phyloP scores from a whole-genome alignment of 2,329 filamentous ascomycete species.

The Hypoxylon sp. region DNA sequence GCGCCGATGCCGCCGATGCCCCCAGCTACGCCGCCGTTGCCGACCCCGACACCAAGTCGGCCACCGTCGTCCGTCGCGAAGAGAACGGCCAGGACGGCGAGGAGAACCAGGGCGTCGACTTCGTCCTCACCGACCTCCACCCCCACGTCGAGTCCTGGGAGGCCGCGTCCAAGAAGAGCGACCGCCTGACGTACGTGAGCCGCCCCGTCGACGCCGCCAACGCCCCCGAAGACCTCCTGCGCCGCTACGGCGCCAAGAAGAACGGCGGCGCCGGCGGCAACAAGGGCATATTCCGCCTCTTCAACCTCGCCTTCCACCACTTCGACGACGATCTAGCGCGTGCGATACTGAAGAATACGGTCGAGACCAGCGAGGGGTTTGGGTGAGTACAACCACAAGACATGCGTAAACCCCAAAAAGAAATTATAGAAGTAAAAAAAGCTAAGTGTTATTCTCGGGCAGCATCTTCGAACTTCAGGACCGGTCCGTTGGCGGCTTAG shows the following conservation, averaged over 20 bases:
- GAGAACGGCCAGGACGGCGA: too few relatives aligned
- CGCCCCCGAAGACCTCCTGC: conserved; percentile 61
- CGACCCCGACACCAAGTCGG: not conserved
- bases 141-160: conserved; percentile 70
- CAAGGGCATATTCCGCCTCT: conserved; percentile 70
- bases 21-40: conserved; percentile 42
- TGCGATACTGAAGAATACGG: conserved; percentile 68
- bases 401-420: not conserved
- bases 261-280: conserved; percentile 46
- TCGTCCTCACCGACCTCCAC: conserved; percentile 72
- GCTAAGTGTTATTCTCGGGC: not conserved
- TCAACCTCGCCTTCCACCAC: conserved; percentile 80
- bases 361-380: conserved; percentile 71
- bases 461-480: conserved; percentile 79
- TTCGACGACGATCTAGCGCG: conserved; percentile 70
- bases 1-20: conserved; percentile 17
- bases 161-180: conserved; percentile 57
- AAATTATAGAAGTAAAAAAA: not conserved
- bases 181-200: conserved; percentile 66
- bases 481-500: conserved; percentile 61
- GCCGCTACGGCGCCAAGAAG: conserved; percentile 28
- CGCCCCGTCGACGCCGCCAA: conserved; percentile 70
- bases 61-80: too few relatives aligned
- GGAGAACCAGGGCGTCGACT: conserved; percentile 53
- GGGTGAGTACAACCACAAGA: conserved; percentile 49